A percentile compares a stretch with the other conserved stretches of the same genome.
Evolutionary conservation across 805 yeast genomes (phyloP).

Genomic region (Candida awuae): DNA sequence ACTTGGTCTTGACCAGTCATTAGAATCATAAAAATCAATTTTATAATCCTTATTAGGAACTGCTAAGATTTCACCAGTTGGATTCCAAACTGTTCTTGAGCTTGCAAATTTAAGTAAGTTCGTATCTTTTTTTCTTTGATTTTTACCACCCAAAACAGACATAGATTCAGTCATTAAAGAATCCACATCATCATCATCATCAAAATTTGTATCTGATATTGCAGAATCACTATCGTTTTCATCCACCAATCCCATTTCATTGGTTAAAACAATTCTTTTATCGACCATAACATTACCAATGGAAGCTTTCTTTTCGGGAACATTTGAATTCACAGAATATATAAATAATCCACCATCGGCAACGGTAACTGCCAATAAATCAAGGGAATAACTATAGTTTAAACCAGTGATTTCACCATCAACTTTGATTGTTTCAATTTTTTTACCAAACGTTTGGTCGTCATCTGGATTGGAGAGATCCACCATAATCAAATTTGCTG

Average conservation of each 20-base stretch:
- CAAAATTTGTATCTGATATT: constrained; percentile 26
- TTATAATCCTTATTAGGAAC: constrained; percentile 47
- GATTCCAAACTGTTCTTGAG: constrained; percentile 61
- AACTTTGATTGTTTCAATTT: constrained; percentile 27
- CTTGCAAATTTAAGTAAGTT: constrained; percentile 23
- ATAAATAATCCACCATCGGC: constrained; percentile 53
- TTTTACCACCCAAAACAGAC: constrained; percentile 9
- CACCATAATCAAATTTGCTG: constrained; percentile 44
- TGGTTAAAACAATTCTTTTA: constrained; percentile 21
- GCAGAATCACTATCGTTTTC: constrained; percentile 31
- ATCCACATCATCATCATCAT: constrained; percentile 28
- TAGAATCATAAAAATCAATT: constrained; percentile 38
- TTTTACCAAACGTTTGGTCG: constrained; percentile 26
- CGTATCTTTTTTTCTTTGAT: constrained; percentile 30
- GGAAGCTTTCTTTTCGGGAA: constrained; percentile 45
- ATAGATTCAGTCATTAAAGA: constrained; percentile 20
- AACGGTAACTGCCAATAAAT: constrained; percentile 48
- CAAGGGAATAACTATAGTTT: constrained; percentile 50
- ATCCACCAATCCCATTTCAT: constrained; percentile 13
- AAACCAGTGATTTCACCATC: constrained; percentile 52
- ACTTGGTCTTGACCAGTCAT: constrained; percentile 23
- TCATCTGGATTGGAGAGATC: constrained; percentile 32
- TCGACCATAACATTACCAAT: constrained; percentile 34
- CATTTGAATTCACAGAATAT: constrained; percentile 43
- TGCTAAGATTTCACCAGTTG: constrained; percentile 61